Base-by-base conservation (phyloP, 2,329 filamentous ascomycete species). In the Monilinia polystroma region DNA sequence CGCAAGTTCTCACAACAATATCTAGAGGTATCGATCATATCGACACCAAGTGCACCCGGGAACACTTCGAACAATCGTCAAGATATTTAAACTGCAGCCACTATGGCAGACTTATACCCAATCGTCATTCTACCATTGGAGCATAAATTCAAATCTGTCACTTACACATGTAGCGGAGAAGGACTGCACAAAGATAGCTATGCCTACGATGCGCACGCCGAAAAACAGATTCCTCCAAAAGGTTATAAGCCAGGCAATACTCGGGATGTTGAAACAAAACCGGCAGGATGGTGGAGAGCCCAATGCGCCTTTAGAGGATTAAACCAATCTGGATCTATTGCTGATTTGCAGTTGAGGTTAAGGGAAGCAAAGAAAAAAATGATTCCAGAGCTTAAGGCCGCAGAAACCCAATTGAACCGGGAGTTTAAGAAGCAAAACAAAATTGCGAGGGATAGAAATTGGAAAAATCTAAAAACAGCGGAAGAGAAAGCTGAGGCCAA, bases 261-360 rank as follows among this genome's bases (percentile, higher is more conserved):
- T n/a, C 69, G 64, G 18, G 58, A 66, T 57, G 20, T 71, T 18
- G 56, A 69, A 56, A 69, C 67, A 65, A 70, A 69, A 32, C 57
- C 67, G 7, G 60, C 65, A 11, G 59, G 66, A 41, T 72, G 67
- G 26, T 72, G 69, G 69, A 71, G 68, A 66, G 68, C 68, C 47
- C 69, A 72, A 69, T 70, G 70, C 47, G 67, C 68, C 2, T 70
- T 70, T 26, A 68, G 66, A 20, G 69, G 69, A 11, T 52, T 70
- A 12, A 70, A 67, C 29, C 59, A 71, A 56, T 64, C 63, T 6
- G 68, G 69, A 10, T 60, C 68, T 6, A 69, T 67, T 29, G 51
- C 51, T 18, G 69, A 70, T 53, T 47, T 71, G 18, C 71, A 72
- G 53, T 43, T 64, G 32, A 62, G 69, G 41, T 43, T 71, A 14